phyloP scores from a whole-genome alignment of 345 rosid species.

The Draba incana region DNA sequence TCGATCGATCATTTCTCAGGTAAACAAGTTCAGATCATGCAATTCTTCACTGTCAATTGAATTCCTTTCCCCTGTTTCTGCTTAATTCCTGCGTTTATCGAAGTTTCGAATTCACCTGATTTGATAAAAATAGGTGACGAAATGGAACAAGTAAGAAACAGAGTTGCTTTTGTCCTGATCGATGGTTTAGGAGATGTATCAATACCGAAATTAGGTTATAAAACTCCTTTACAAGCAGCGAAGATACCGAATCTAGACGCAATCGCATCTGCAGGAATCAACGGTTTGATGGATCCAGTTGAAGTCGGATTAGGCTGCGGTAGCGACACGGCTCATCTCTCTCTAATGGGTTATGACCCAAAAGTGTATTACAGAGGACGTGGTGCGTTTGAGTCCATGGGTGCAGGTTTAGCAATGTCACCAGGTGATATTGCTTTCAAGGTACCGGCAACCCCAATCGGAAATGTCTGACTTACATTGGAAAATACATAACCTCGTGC shows the following conservation, averaged over 20 bases:
- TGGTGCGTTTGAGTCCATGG: conserved; percentile 99
- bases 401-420: conserved; percentile 96
- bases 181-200: conserved; percentile 96
- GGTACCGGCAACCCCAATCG: too few species aligned
- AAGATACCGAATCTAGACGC: conserved; percentile 77
- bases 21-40: conserved; percentile 19
- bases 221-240: conserved; percentile 85
- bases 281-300: conserved; percentile 99
- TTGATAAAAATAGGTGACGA: background rate
- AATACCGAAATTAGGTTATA: conserved; percentile 70
- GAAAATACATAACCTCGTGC: too few species aligned
- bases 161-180: conserved; percentile 88
- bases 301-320: conserved; percentile 99
- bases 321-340: conserved; percentile 98
- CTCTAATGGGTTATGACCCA: conserved; percentile 88
- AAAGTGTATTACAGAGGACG: conserved; percentile 89
- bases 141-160: conserved; percentile 52
- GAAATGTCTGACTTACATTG: too few species aligned
- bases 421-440: conserved; percentile 94
- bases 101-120: too few species aligned
- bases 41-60: background rate
- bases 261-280: conserved; percentile 85
- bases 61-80: too few species aligned
- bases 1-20: conserved; percentile 32
- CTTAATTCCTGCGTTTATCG: too few species aligned